Evolutionary conservation across 106 monocot species (phyloP), one percentile per base, ranked within the genome.

Genomic region (Gastrodia elata): DNA sequence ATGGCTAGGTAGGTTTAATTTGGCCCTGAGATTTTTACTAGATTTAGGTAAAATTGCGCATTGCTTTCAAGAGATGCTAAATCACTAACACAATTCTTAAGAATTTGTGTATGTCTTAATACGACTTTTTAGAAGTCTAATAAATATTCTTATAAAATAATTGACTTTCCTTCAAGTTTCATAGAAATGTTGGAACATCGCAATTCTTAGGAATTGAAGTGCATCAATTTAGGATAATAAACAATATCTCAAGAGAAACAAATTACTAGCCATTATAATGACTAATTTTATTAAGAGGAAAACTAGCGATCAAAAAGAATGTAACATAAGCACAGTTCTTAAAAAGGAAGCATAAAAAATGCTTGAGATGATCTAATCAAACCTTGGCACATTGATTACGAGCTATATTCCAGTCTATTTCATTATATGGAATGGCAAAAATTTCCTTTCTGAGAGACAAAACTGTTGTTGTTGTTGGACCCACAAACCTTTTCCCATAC

Each of bases 401-500:
- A 64, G 95, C 91, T 48, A 49, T 28, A 42, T 92, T 82, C 95
- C 95, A 96, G 70, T 92, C 84, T 73, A 96, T 78, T 59, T 89
- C 36, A 24, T 92, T 68, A 61, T 89, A 96, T 2, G 95, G 81
- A 64, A 80, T 8, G 65, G 44, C 68, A 34, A 69, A 96, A 6
- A 96, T 73, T 72, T 96, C 95, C 77, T 85, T 89, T 43, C 95
- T 91, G 24, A 96, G 74, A 22, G 84, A 79, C 42, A 85, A 36
- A 73, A 92, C 71, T 43, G 84, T 77, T 57, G 81, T 73, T 59
- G 92, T 89, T 33, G 89, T 86, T 74, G 80, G 75, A 40, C 92
- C 91, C n/a, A 96, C 92, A 89, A 96, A 96, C 37, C 89, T 89
- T 79, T 89, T 96, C 32, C 87, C 95, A 81, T 92, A 96, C 61